Evolutionary conservation across 1,284 basidiomycete genomes (phyloP), one percentile per base, ranked within the genome.

Genomic region (Ganoderma lucidum): DNA sequence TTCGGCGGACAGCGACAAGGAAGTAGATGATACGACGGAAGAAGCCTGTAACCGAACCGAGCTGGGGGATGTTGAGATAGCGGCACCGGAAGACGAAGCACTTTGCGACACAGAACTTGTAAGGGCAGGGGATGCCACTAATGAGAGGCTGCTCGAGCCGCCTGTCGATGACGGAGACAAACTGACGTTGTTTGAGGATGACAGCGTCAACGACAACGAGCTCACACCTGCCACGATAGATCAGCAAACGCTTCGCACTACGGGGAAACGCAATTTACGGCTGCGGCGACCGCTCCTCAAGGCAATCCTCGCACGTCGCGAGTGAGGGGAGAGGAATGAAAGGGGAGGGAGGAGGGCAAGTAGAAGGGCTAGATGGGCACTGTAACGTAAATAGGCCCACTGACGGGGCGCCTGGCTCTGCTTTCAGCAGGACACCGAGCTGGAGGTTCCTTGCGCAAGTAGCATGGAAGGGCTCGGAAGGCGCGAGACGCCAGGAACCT

Each of bases 351-450:
- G 66, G 56, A 55, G 48, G 64, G 63, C 44, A 53, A 41, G 19
- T 59, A 63, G 59, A 53, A 44, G 15, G 23, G 23, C 59, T 30
- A 42, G 23, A 23, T 28, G 23, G 41, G 23, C 23, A 37, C 39
- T 62, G 42, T 64, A 63, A 68, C 63, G 71, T 70, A 70, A 68
- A 72, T 72, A 72, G 59, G 67, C 53, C 69, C 65, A 60, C 63
- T 60, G 73, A 41, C 32, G 59, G 56, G 39, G 61, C 67, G 67
- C 68, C 63, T 60, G 72, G 14, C 64, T 66, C 59, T 62, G 12
- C 59, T 28, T 39, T 39, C 9, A 41, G 41, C 9, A 14, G n/a
- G 23, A 55, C 66, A 63, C 63, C 32, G 60, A 56, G 53, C 62
- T 65, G 45, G 14, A 6, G 51, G 63, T 63, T 39, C 39, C 55